Conservation (phyloP, 306 rosid genomes). For the Elaeagnus macrophylla region DNA sequence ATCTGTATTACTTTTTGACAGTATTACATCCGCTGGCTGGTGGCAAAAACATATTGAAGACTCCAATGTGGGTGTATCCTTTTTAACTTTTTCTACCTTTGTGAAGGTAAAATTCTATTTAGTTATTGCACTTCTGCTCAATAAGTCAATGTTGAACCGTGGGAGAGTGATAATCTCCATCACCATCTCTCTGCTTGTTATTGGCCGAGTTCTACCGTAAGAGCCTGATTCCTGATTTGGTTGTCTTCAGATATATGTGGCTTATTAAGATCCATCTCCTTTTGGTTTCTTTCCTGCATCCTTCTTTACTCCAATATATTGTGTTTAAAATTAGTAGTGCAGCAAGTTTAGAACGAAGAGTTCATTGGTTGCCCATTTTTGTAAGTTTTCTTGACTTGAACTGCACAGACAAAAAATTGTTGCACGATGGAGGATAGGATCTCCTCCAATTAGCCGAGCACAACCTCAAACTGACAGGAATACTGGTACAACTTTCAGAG, state of each 20-base stretch:
- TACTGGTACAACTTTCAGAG: slow-evolving; percentile 66
- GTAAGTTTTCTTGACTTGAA: slow-evolving; percentile 35
- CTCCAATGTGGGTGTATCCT: slow-evolving; percentile 99
- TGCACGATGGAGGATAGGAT: slow-evolving; percentile 74
- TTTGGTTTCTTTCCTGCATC: neutral
- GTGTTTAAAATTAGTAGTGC: no score
- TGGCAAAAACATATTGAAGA: slow-evolving; percentile 63
- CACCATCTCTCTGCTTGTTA: neutral
- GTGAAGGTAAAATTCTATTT: slow-evolving; percentile 1
- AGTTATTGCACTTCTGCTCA: neutral
- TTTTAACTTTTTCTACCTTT: slow-evolving; percentile 3
- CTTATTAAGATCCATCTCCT: neutral
- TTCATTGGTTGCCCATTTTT: neutral
- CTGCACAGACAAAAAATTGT: slow-evolving; percentile 58
- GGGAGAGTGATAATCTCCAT: no score
- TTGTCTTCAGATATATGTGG: no score
- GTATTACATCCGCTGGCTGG: slow-evolving; percentile 90
- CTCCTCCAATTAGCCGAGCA: slow-evolving; percentile 29
- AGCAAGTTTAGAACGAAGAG: no score
- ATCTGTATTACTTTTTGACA: slow-evolving; percentile 86
- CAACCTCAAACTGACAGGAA: slow-evolving; percentile 38
- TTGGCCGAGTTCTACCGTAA: neutral
- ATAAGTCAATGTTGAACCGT: neutral
- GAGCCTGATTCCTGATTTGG: no score
- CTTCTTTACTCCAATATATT: neutral